Percentiles rank a stretch among this genome's conserved stretches.
Evolutionary conservation across 139 green algal genomes (phyloP).

Genomic region (Chlamydomonas sp.): DNA sequence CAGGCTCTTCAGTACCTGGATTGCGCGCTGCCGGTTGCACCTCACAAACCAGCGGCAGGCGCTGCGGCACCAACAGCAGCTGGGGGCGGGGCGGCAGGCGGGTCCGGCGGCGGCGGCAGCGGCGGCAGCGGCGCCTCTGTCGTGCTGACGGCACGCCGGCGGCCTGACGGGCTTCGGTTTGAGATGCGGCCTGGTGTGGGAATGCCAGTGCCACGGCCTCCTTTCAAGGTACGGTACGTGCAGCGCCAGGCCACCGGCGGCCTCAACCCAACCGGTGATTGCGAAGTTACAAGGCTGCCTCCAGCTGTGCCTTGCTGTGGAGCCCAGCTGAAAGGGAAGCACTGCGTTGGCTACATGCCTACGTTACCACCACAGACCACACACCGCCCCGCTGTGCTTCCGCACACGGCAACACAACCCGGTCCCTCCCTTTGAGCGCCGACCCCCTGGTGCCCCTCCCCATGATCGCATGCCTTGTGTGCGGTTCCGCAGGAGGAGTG

Average conservation of each 20-base stretch:
- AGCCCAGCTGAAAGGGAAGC: no score
- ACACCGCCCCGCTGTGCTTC: no score
- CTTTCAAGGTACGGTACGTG: slow-evolving; percentile 64
- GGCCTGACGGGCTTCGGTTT: slow-evolving; percentile 44
- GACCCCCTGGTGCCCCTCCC: no score
- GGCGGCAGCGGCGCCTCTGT: slow-evolving; percentile 12
- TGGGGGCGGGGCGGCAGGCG: neutral
- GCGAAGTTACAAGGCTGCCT: no score
- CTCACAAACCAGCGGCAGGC: neutral
- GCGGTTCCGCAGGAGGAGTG: slow-evolving; percentile 64
- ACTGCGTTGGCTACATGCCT: no score
- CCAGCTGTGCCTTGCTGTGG: no score
- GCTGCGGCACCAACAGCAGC: neutral
- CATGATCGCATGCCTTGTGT: neutral
- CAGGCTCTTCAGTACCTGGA: slow-evolving; percentile 86
- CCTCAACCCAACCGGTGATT: neutral
- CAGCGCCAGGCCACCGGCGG: neutral
- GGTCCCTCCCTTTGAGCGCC: no score
- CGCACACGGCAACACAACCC: no score
- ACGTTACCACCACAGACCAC: no score
- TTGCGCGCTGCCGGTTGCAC: slow-evolving; percentile 24
- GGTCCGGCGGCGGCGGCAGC: neutral
- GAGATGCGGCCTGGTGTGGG: slow-evolving; percentile 67
- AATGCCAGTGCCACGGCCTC: slow-evolving; percentile 58
- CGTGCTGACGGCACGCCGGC: neutral